phyloP scores from a whole-genome alignment of 169 alveolate species.

The Plasmodium sp. region DNA sequence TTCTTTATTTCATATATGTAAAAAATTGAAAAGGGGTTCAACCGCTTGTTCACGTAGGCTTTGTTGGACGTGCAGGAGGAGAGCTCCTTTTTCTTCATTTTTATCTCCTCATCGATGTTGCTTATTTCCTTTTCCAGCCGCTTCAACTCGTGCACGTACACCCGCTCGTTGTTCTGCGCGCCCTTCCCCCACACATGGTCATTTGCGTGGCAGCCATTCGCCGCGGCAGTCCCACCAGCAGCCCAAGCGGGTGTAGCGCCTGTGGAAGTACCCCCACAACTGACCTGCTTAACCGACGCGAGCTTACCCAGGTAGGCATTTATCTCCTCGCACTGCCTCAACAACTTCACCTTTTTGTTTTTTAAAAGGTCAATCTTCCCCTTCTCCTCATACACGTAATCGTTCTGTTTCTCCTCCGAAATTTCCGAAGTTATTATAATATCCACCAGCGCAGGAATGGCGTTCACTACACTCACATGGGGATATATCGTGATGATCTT shows the following conservation, averaged over 20 bases:
- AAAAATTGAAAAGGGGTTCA: constrained; percentile 70
- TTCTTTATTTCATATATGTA: constrained; percentile 69
- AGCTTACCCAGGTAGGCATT: constrained; percentile 22
- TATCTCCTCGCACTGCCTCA: constrained; percentile 49
- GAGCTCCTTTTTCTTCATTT: constrained; percentile 43
- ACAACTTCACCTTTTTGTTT: constrained; percentile 25
- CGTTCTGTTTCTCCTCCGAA: constrained; percentile 48
- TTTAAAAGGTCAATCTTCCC: constrained; percentile 41
- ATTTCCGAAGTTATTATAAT: constrained; percentile 50
- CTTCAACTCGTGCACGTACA: constrained; percentile 49
- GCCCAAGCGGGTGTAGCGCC: neutral
- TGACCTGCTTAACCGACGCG: neutral
- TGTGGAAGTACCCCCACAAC: neutral
- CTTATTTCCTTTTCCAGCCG: constrained; percentile 54
- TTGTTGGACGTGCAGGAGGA: constrained; percentile 14
- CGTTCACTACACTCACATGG: constrained; percentile 86
- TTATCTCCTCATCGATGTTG: constrained; percentile 61
- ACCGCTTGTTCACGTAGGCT: constrained; percentile 70
- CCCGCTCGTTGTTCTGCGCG: constrained; percentile 12
- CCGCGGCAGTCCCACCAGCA: neutral
- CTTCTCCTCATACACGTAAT: constrained; percentile 52
- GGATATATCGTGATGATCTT: constrained; percentile 85
- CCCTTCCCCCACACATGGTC: neutral
- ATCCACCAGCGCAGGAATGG: constrained; percentile 85
- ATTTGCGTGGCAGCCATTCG: neutral